These are phyloP conservation scores for Phyllosticta citribraziliensis DNA, from an alignment of 2,329 filamentous ascomycete species.

Conservation along the genomic window DNA sequence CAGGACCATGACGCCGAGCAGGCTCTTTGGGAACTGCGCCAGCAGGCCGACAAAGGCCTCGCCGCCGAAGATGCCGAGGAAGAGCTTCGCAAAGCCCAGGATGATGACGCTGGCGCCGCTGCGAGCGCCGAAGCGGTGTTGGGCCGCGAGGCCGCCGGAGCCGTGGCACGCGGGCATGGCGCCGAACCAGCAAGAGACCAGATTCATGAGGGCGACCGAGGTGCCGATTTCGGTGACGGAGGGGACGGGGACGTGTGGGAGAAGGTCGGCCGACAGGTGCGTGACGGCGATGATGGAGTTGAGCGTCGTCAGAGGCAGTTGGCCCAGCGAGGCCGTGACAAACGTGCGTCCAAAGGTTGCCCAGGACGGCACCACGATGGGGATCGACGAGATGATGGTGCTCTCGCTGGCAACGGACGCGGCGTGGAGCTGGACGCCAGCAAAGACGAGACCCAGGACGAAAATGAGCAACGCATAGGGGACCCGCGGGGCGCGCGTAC, in stretches of 20 bases:
- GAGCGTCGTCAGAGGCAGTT: conserved; percentile 81
- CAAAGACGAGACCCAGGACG: conserved; percentile 56
- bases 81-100: conserved; percentile 64
- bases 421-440: conserved; percentile 34
- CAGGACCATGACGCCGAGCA: conserved; percentile 82
- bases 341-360: conserved; percentile 44
- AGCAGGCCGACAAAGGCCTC: conserved; percentile 64
- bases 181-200: conserved; percentile 81
- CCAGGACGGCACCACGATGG: conserved; percentile 35
- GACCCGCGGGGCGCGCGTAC: conserved; percentile 53
- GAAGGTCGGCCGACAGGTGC: conserved; percentile 65
- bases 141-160: conserved; percentile 79
- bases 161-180: conserved; percentile 95
- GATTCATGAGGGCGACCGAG: conserved; percentile 76
- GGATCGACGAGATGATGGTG: conserved; percentile 31
- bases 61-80: conserved; percentile 62
- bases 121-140: conserved; percentile 83
- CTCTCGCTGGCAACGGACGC: conserved; percentile 10
- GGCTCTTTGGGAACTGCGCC: conserved; percentile 59
- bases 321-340: conserved; percentile 64
- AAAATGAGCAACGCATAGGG: conserved; percentile 75
- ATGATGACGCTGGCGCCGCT: conserved; percentile 76
- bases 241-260: conserved; percentile 52
- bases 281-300: conserved; percentile 88
- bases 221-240: conserved; percentile 64